Percentiles rank a stretch among this genome's conserved stretches.
phyloP scores from a whole-genome alignment of 192 early-diverging fungal genomes.

The Rhizophagus sp. region DNA sequence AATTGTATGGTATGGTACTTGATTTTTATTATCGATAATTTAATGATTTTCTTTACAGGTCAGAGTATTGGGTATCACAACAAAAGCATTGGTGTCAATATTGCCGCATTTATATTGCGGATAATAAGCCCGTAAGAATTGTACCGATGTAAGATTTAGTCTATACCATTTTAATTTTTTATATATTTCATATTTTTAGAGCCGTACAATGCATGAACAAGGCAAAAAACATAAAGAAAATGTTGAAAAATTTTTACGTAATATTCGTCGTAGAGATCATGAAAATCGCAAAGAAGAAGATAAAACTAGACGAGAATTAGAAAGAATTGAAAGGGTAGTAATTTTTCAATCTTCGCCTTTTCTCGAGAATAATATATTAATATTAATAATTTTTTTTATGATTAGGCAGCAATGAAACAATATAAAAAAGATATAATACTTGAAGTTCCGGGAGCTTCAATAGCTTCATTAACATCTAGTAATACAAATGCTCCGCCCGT shows the following conservation, averaged over 20 bases:
- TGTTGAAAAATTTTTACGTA: conserved; percentile 71
- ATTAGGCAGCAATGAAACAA: conserved; percentile 45
- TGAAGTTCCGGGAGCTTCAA: conserved; percentile 31
- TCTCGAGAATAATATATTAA: neutral
- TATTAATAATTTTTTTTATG: neutral
- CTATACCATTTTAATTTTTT: conserved; percentile 3
- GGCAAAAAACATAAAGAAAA: conserved; percentile 85
- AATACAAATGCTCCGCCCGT: neutral
- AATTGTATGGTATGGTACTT: neutral
- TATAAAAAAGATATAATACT: conserved; percentile 44
- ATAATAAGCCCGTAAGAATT: conserved; percentile 76
- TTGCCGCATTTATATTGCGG: conserved; percentile 78
- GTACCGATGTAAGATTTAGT: conserved; percentile 1
- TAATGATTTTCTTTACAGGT: conserved; percentile 32
- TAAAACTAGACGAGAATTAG: conserved; percentile 60
- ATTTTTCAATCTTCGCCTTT: neutral
- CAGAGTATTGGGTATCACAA: conserved; percentile 69
- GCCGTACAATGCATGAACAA: conserved; percentile 67
- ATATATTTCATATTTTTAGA: conserved; percentile 18
- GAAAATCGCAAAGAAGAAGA: conserved; percentile 55
- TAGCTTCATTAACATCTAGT: neutral
- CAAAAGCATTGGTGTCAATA: conserved; percentile 85
- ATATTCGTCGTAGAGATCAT: conserved; percentile 58
- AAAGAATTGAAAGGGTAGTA: conserved; percentile 65
- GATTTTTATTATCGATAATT: neutral